These are phyloP conservation scores for Aphanomyces euteiches DNA, from an alignment of 352 stramenopile species.

Conservation along the genomic window DNA sequence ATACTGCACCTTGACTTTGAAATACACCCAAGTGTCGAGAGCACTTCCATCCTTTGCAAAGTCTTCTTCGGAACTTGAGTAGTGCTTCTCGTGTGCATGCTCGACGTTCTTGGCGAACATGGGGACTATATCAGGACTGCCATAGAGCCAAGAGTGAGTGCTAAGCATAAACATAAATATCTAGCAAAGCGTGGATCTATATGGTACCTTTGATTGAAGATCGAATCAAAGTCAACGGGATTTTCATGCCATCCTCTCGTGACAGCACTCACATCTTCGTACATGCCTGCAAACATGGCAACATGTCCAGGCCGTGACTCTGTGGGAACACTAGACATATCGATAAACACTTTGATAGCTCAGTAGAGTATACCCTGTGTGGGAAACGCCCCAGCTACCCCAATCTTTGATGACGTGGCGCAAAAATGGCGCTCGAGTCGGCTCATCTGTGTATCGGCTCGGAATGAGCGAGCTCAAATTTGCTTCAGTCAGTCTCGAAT, in stretches of 20 bases:
- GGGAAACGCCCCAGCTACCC: slow-evolving; percentile 77
- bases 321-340: slow-evolving; percentile 53
- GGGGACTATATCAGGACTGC: slow-evolving; percentile 80
- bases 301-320: slow-evolving; percentile 80
- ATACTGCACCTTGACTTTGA: slow-evolving; percentile 34
- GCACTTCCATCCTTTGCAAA: slow-evolving; percentile 75
- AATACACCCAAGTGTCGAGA: slow-evolving; percentile 76
- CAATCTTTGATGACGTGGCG: slow-evolving; percentile 47
- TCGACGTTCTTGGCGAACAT: slow-evolving; percentile 79
- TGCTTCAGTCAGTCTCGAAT: slow-evolving; percentile 11
- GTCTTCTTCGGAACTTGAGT: slow-evolving; percentile 75
- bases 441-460: slow-evolving; percentile 29
- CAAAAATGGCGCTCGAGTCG: slow-evolving; percentile 56
- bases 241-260: slow-evolving; percentile 86
- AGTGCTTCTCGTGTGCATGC: slow-evolving; percentile 62
- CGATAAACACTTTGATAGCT: not conserved
- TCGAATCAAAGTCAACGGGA: slow-evolving; percentile 82
- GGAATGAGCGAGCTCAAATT: slow-evolving; percentile 24
- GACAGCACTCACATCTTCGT: slow-evolving; percentile 84
- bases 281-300: slow-evolving; percentile 83
- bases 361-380: slow-evolving; percentile 45
- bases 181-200: not conserved
- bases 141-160: slow-evolving; percentile 59
- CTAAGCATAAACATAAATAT: not conserved
- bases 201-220: slow-evolving; percentile 72